Percentiles rank a stretch among this genome's conserved stretches.
These are phyloP conservation scores for Diddensiella santjacobensis DNA, from an alignment of 805 yeast genomes.

Conservation along the genomic window DNA sequence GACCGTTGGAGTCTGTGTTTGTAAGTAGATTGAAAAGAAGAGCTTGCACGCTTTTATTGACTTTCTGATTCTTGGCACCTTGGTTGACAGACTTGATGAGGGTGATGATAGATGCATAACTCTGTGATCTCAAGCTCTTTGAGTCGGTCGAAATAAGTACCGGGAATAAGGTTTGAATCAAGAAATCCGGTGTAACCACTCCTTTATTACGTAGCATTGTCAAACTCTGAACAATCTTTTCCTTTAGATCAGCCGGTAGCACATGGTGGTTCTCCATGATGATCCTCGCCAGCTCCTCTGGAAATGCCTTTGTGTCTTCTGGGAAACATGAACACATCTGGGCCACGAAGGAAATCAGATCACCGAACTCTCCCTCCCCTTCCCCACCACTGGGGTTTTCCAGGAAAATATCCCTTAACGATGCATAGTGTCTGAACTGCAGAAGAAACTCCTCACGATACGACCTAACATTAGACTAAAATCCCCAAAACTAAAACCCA, in stretches of 20 bases:
- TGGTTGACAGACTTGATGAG: constrained; percentile 78
- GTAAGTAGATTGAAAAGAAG: constrained; percentile 82
- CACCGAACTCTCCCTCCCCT: constrained; percentile 67
- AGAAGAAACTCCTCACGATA: constrained; percentile 91
- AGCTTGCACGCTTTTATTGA: constrained; percentile 89
- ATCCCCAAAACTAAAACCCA: background rate
- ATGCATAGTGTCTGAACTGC: constrained; percentile 89
- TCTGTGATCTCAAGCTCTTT: constrained; percentile 75
- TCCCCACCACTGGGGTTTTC: constrained; percentile 61
- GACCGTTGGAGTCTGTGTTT: constrained; percentile 74
- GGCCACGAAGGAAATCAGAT: constrained; percentile 82
- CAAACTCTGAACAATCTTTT: constrained; percentile 83
- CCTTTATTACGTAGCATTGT: constrained; percentile 88
- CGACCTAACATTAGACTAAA: constrained; percentile 39
- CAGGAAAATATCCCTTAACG: constrained; percentile 81
- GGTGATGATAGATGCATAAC: constrained; percentile 74
- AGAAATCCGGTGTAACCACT: constrained; percentile 69
- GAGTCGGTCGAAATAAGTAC: constrained; percentile 65
- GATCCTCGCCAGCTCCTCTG: constrained; percentile 69
- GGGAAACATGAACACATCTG: constrained; percentile 92
- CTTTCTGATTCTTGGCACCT: constrained; percentile 84
- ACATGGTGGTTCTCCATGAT: constrained; percentile 73
- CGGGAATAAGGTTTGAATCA: constrained; percentile 87
- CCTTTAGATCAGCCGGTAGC: constrained; percentile 79
- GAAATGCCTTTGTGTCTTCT: constrained; percentile 78